Evolutionary conservation across 1,284 basidiomycete genomes (phyloP).

Genomic region (Apiotrichum montevideense): DNA sequence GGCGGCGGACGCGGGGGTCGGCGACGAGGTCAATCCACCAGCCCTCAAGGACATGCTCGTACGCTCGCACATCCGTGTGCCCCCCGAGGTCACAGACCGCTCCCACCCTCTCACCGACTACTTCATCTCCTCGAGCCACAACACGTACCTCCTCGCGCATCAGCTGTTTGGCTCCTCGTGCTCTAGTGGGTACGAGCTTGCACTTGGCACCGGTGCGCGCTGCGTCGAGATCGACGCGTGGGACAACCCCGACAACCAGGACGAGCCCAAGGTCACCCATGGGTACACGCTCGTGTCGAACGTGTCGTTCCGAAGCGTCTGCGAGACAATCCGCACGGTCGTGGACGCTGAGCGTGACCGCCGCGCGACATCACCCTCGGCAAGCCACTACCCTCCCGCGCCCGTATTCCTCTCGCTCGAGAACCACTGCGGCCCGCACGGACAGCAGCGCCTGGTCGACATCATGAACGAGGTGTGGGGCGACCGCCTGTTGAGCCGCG

Average conservation of each 20-base stretch:
- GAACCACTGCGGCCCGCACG: constrained; percentile 15
- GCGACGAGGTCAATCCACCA: not conserved
- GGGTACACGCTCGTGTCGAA: constrained; percentile 17
- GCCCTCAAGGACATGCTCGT: constrained; percentile 7
- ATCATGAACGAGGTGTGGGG: constrained; percentile 16
- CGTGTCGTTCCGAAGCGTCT: constrained; percentile 14
- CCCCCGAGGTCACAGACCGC: constrained; percentile 7
- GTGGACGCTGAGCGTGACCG: not conserved
- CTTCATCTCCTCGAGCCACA: constrained; percentile 89
- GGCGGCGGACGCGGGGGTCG: constrained; percentile 1
- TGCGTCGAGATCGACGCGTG: constrained; percentile 21
- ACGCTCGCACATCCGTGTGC: constrained; percentile 8
- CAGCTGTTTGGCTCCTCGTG: constrained; percentile 16
- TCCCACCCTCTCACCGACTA: constrained; percentile 73
- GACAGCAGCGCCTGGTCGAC: constrained; percentile 15
- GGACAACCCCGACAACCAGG: constrained; percentile 9
- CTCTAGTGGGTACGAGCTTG: constrained; percentile 9
- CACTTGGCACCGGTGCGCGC: constrained; percentile 10
- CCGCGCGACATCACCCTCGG: not conserved
- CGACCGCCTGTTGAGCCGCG: constrained; percentile 3
- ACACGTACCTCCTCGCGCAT: constrained; percentile 81
- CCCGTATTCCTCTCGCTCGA: constrained; percentile 15
- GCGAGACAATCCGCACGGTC: constrained; percentile 15
- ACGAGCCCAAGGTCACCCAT: constrained; percentile 19
- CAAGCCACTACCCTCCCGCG: not conserved